Evolutionary conservation across 1,139 yeast genomes (phyloP), one percentile per base, ranked within the genome.

Genomic region (Zygosaccharomyces sapae): DNA sequence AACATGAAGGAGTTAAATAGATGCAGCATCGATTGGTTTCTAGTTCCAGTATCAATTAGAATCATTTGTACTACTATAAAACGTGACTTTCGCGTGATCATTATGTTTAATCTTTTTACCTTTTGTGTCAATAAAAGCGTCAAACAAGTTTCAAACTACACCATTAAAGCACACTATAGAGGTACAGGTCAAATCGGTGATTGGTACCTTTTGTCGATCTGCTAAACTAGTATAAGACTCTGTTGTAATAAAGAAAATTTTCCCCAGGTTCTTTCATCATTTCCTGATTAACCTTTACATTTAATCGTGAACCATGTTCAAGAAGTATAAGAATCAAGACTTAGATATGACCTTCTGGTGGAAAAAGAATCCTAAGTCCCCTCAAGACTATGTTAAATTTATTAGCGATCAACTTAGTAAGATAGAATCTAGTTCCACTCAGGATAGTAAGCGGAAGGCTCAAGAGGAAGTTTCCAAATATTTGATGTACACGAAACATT

Each of bases 351-450:
- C 97, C 16, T 90, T 90, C 62, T 73, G 92, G 59, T 90, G 92
- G 75, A 86, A 87, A 57, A 76, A 96, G 62, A 86, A 83, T 63
- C 96, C 95, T n/a, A 88, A 88, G 67, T 83, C 96, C 2, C 95
- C 97, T 1, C 80, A 77, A 33, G 98, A 92, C 61, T 75, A 89
- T 50, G 84, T 88, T 12, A 76, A 87, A 48, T 80, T 82, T 10
- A 73, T 89, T 52, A 79, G 79, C 55, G 97, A 92, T 46, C 87
- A 80, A 57, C 74, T 88, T 13, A 67, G 74, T 33, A 83, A 86
- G 61, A 73, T 86, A 33, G 94, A 84, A 53, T 51, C 66, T 7
- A 46, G 55, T 8, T 64, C 66, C 33, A 57, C 65, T 5, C 57
- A 72, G 7, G 71, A 70, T 45, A 88, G 82, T 53, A 76, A 73